A percentile compares a stretch with the other conserved stretches of the same genome.
These are phyloP conservation scores for Hippophae gyantsensis DNA, from an alignment of 306 rosid genomes.

Conservation along the genomic window DNA sequence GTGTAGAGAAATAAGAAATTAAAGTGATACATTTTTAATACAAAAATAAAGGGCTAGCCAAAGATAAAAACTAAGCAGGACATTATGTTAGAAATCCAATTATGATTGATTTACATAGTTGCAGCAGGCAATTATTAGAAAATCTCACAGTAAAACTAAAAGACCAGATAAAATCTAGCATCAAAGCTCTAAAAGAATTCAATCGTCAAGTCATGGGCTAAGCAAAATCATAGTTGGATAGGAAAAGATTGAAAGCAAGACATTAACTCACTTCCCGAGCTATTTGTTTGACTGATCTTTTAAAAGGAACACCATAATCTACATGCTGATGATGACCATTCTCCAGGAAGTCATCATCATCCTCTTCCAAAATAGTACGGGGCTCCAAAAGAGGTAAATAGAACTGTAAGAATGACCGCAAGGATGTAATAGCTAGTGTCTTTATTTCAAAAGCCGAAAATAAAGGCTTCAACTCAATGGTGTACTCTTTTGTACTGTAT, in stretches of 20 bases:
- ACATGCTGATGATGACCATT: conserved; percentile 26
- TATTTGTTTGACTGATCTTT: conserved; percentile 79
- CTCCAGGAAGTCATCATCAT: conserved; percentile 47
- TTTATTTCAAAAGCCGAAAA: conserved; percentile 62
- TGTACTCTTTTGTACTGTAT: conserved; percentile 50
- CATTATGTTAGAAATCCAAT: no score
- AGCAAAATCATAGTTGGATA: background rate
- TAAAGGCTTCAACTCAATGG: conserved; percentile 54
- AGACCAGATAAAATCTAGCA: no score
- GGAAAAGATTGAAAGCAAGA: background rate
- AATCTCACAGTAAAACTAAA: no score
- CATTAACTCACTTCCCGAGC: conserved; percentile 58
- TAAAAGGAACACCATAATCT: conserved; percentile 59
- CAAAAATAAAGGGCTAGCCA: no score
- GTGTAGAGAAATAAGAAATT: no score
- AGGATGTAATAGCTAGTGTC: conserved; percentile 40
- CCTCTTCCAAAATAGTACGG: conserved; percentile 54
- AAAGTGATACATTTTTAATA: no score
- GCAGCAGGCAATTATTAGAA: no score
- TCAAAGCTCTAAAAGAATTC: no score
- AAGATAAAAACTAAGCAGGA: no score
- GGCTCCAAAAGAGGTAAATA: conserved; percentile 84
- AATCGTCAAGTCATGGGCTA: no score
- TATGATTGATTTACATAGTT: no score
- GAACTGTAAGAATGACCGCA: conserved; percentile 61